Conservation (phyloP, 192 early-diverging fungal species). For the Piromyces finnis region DNA sequence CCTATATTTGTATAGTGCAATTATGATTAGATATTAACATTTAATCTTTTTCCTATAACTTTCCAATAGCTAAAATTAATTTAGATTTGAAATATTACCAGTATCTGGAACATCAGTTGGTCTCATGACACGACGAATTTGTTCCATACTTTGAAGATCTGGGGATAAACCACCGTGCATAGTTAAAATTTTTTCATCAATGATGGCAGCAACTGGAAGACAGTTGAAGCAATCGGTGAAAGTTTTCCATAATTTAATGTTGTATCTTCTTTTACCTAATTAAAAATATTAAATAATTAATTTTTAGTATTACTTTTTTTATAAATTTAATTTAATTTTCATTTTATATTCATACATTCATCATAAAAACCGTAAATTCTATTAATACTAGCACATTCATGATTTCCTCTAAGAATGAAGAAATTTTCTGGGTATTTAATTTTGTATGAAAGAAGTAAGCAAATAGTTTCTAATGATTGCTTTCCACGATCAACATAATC, state of each 20-base stretch:
- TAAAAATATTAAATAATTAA: too few relatives aligned
- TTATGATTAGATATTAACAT: too few relatives aligned
- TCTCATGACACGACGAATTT: constrained; percentile 89
- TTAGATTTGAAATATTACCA: constrained; percentile 18
- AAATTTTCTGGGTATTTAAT: constrained; percentile 99
- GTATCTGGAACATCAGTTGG: constrained; percentile 97
- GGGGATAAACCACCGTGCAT: constrained; percentile 98
- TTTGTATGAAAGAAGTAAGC: constrained; percentile 90
- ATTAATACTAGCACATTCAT: constrained; percentile 93
- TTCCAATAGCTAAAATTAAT: too few relatives aligned
- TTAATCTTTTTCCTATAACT: too few relatives aligned
- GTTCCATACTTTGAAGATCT: constrained; percentile 92
- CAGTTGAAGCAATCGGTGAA: constrained; percentile 99
- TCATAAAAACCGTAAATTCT: constrained; percentile 98
- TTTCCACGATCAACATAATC: constrained; percentile 98
- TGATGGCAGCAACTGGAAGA: constrained; percentile 87
- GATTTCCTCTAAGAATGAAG: constrained; percentile 96
- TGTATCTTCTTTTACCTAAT: constrained; percentile 82
- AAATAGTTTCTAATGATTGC: constrained; percentile 95
- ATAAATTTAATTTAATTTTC: too few relatives aligned
- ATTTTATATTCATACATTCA: constrained; percentile 47
- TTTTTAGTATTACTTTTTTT: too few relatives aligned
- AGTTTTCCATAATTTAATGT: constrained; percentile 99
- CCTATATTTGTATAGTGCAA: too few relatives aligned
- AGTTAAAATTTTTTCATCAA: constrained; percentile 95